Evolutionary conservation across 2,329 filamentous ascomycete genomes (phyloP), one percentile per base, ranked within the genome.

Genomic region (Cercospora janseana): DNA sequence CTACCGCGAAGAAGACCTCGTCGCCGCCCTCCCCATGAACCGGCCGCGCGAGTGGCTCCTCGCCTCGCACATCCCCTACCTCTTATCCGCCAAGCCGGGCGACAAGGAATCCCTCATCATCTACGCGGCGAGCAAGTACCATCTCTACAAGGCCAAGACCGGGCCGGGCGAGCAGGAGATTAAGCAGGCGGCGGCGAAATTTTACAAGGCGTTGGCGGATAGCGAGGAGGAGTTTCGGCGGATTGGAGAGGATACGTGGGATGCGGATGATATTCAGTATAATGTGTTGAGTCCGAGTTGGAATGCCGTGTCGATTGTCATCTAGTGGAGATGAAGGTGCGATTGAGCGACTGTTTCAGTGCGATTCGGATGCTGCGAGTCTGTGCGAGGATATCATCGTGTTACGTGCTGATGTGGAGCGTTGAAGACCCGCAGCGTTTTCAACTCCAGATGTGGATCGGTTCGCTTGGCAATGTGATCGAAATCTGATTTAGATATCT

Each of bases 1-100:
- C 20, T 56, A 40, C 40, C 45, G n/a, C 4, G 66, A 70, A 48
- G 27, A 50, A 4, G 65, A 73, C 43, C 59, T 77, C 10, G 60
- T 71, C 13, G 59, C 60, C 3, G 66, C 74, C 0, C 64, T 78
- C 3, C 75, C 75, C 0, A 69, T 76, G 34, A 67, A 70, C 20
- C 59, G 69, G 2, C 65, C 69, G 26, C 60, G 68, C 2, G 65
- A 76, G 53, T 78, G 75, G 75, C 60, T 78, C 4, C 64, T 78
- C 1, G 62, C 71, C 0, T 67, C 70, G 0, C 73, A 77, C 37
- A 56, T 78, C 0, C 75, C 75, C 0, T 72, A 71, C 60, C 63
- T 78, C 10, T 40, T 56, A 3, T 53, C 46, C 12, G 46, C 51
- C 2, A 56, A 54, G 20, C 54, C 50, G 4, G 54, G 54, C 18